These are phyloP conservation scores for Vaucheria bursata DNA, from an alignment of 352 stramenopile genomes.

Conservation along the genomic window DNA sequence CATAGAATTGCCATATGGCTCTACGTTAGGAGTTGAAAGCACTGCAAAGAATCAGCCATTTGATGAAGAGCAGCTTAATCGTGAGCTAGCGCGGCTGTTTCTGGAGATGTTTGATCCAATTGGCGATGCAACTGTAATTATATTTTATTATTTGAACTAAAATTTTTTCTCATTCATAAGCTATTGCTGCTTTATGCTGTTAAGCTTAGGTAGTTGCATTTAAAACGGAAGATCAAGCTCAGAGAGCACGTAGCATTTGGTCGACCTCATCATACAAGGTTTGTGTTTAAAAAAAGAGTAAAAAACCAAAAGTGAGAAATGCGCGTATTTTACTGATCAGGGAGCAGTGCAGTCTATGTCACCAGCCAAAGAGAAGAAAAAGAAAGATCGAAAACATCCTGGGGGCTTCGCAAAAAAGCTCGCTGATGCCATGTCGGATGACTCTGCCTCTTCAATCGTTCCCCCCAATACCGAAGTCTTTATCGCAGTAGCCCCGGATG, in stretches of 20 bases:
- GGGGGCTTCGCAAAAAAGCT: conserved; percentile 27
- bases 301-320: too few species aligned
- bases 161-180: conserved; percentile 2
- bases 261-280: conserved; percentile 22
- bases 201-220: conserved; percentile 40
- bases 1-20: conserved; percentile 40
- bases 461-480: conserved; percentile 38
- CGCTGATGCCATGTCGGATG: neutral
- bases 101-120: conserved; percentile 49
- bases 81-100: conserved; percentile 43
- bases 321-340: neutral
- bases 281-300: too few species aligned
- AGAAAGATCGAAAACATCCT: conserved; percentile 9
- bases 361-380: conserved; percentile 29
- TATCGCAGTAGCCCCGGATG: conserved; percentile 33
- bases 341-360: conserved; percentile 30
- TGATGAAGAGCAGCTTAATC: conserved; percentile 29
- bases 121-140: conserved; percentile 38
- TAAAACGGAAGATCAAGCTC: conserved; percentile 29
- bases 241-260: conserved; percentile 26
- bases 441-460: neutral
- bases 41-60: conserved; percentile 15
- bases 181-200: neutral
- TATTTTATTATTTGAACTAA: neutral
- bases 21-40: conserved; percentile 33